Base-by-base conservation (phyloP, 2,329 filamentous ascomycete species). In the Diplocarpon mali region DNA sequence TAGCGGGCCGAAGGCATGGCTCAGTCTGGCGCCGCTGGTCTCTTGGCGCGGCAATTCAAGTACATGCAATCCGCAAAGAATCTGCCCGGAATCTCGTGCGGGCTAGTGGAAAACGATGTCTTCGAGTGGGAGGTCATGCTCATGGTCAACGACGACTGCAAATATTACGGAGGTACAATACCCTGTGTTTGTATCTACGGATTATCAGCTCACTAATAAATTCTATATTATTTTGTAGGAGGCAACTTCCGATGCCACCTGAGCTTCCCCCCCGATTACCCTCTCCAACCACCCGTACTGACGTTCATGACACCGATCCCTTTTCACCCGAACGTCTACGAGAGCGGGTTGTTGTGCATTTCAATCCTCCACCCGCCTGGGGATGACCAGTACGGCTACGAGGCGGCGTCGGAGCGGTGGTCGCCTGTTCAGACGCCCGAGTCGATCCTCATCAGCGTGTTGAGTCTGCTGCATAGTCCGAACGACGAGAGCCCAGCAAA, bases 121-220 rank as follows among this genome's bases (percentile, higher is more conserved):
- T 95, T 95, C 55, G 85, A 94, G 69, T 98, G 92, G 92, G 89
- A 96, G 65, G 88, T 96, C 15, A 95, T 95, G 85, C 78, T 98
- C 49, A 96, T 98, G 90, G 90, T 96, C 54, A 87, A 79, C 51
- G 89, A 95, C 57, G 2, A 66, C 86, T 3, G 87, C 85, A 62
- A 85, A 84, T 12, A 83, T 88, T 57, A 85, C 86, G 78, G 83
- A 80, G 45, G 72, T 74, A 62, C 28, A 16, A 88, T 94, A 14
- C 11, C 2, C 11, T 7, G 27, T 28, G 14, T 17, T 20, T 30
- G 6, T 15, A 16, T 35, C 61, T 89, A 85, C 67, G 90, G 89
- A 67, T 85, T 85, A 65, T 24, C 29, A 14, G 30, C 38, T 17
- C 35, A 34, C 27, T 27, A 12, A 41, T 15, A 16, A 16, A 24